phyloP scores from a whole-genome alignment of 129 eudicot species.

The Sambucus nigra region DNA sequence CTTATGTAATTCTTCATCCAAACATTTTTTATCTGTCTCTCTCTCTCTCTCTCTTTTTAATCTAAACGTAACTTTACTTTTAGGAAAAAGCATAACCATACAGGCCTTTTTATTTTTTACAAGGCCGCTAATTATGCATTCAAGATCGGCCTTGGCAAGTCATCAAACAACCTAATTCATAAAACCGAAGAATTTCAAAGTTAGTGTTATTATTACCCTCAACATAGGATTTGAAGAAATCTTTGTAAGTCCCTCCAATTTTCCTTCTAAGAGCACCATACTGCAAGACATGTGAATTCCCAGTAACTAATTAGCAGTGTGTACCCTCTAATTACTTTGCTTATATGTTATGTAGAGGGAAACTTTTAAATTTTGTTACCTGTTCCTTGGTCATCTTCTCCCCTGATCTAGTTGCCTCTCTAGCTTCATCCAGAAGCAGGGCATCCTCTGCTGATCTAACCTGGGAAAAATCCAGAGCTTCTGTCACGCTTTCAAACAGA shows the following conservation, averaged over 20 bases:
- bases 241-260: slow-evolving; percentile 97
- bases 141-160: background rate
- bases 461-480: slow-evolving; percentile 91
- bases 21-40: no score
- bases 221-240: slow-evolving; percentile 93
- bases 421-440: slow-evolving; percentile 74
- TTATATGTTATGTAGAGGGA: background rate
- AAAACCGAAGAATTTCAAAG: background rate
- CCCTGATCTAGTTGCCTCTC: slow-evolving; percentile 68
- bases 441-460: slow-evolving; percentile 88
- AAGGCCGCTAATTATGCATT: background rate
- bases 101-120: background rate
- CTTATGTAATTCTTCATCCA: no score
- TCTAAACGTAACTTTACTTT: no score
- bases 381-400: slow-evolving; percentile 69
- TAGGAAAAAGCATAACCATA: no score
- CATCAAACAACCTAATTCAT: background rate
- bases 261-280: slow-evolving; percentile 98
- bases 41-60: no score
- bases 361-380: slow-evolving; percentile 20
- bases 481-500: slow-evolving; percentile 76
- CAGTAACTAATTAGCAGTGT: background rate
- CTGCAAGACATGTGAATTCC: slow-evolving; percentile 22
- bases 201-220: slow-evolving; percentile 71
- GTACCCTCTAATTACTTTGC: background rate